Conservation (phyloP, 129 eudicot species). For the Artemisia tridentata region DNA sequence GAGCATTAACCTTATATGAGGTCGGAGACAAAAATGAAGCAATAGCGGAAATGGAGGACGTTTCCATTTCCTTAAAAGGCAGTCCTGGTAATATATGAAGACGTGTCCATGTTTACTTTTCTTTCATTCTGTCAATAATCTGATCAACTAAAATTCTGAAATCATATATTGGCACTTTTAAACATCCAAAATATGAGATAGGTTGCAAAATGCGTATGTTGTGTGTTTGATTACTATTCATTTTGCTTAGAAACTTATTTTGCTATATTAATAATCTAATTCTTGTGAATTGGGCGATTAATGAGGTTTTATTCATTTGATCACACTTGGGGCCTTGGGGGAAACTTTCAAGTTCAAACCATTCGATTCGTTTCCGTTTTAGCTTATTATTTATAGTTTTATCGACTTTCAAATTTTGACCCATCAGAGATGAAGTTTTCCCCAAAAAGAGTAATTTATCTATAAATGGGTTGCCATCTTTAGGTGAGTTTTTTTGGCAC, state of each 20-base stretch:
- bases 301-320: background rate
- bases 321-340: background rate
- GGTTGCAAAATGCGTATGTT: background rate
- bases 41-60: constrained; percentile 61
- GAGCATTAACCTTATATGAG: constrained; percentile 56
- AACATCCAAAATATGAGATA: background rate
- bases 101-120: background rate
- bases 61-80: constrained; percentile 56
- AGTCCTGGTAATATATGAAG: constrained; percentile 45
- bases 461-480: background rate
- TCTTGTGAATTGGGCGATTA: background rate
- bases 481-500: background rate
- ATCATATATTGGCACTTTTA: background rate
- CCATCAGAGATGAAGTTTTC: background rate
- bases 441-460: background rate
- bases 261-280: background rate
- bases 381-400: background rate
- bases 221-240: too few relatives aligned
- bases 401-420: background rate
- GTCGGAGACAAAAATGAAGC: constrained; percentile 62
- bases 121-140: background rate
- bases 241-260: background rate
- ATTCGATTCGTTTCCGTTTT: background rate
- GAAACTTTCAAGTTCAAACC: background rate
- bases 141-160: background rate